phyloP scores from a whole-genome alignment of 2,329 filamentous ascomycete genomes.

The Aspergillus chevalieri region DNA sequence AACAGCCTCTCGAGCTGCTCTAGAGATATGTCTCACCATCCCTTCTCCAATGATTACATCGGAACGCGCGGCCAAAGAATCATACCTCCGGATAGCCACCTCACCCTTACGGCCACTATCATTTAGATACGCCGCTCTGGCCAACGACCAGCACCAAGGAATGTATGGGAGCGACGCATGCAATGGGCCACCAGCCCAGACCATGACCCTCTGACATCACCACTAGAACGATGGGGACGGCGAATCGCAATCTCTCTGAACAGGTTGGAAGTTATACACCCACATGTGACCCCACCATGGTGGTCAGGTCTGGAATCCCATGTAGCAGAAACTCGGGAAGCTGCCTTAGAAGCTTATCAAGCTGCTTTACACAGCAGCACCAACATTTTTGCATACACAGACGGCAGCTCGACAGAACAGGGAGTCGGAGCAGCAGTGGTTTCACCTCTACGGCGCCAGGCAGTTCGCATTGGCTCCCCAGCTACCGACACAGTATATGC shows the following conservation, averaged over 20 bases:
- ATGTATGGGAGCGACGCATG: background rate
- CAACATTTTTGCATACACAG: background rate
- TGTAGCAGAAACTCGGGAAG: background rate
- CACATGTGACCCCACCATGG: background rate
- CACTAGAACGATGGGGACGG: background rate
- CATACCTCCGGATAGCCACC: conserved; percentile 16
- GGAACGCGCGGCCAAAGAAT: conserved; percentile 16
- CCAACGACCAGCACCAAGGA: background rate
- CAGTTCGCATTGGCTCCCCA: background rate
- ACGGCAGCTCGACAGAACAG: background rate
- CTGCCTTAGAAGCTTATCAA: background rate
- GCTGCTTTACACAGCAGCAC: background rate
- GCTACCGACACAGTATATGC: background rate
- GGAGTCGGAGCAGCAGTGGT: background rate
- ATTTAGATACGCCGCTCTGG: background rate
- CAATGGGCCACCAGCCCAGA: too few relatives aligned
- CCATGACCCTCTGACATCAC: background rate
- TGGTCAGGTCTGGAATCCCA: background rate
- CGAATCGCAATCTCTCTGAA: background rate
- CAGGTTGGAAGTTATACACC: background rate
- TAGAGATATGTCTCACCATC: too few relatives aligned
- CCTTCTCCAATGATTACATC: conserved; percentile 14
- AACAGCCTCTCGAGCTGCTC: too few relatives aligned
- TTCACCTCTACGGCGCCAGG: background rate
- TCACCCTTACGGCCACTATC: background rate